Evolutionary conservation across 208 protist species (phyloP).

Genomic region (Blechomonas ayalai): DNA sequence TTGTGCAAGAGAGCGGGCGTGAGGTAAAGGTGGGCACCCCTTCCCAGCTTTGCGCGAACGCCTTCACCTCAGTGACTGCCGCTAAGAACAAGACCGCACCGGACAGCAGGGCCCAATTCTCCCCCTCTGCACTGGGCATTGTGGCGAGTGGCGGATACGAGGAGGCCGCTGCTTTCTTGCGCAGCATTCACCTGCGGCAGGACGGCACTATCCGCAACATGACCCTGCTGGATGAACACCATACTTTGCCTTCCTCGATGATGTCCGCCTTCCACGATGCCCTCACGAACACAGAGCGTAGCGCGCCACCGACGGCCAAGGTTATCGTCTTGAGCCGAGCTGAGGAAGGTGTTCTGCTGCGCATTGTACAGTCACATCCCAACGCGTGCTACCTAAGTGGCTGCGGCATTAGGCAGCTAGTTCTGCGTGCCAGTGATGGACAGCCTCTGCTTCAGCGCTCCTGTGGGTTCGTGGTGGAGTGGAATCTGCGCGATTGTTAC

Average conservation of each 20-base stretch:
- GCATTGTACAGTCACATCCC: slow-evolving; percentile 56
- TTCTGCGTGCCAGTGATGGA: slow-evolving; percentile 18
- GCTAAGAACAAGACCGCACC: not conserved
- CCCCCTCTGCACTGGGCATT: slow-evolving; percentile 8
- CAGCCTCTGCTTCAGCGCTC: slow-evolving; percentile 30
- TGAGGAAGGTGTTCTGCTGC: slow-evolving; percentile 55
- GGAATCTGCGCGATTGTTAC: slow-evolving; percentile 49
- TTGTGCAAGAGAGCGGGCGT: slow-evolving; percentile 13
- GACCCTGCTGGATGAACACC: too few relatives aligned
- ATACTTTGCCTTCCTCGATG: too few relatives aligned
- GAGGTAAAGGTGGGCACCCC: slow-evolving; percentile 13
- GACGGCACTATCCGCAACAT: too few relatives aligned
- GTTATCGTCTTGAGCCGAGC: slow-evolving; percentile 30
- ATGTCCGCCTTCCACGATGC: too few relatives aligned
- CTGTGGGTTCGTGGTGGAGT: slow-evolving; percentile 24
- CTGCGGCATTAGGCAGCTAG: slow-evolving; percentile 43
- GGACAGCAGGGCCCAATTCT: not conserved
- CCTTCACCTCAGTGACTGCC: not conserved
- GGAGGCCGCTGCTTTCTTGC: slow-evolving; percentile 12
- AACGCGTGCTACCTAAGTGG: slow-evolving; percentile 24
- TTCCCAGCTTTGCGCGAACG: slow-evolving; percentile 1
- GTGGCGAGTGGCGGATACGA: slow-evolving; percentile 18
- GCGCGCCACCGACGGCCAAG: slow-evolving; percentile 9
- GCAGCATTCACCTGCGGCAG: too few relatives aligned
- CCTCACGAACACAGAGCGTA: too few relatives aligned